Percentiles rank a stretch among this genome's conserved stretches.
Conservation (phyloP, 495 filamentous ascomycete genomes). For the Platismatia glauca region DNA sequence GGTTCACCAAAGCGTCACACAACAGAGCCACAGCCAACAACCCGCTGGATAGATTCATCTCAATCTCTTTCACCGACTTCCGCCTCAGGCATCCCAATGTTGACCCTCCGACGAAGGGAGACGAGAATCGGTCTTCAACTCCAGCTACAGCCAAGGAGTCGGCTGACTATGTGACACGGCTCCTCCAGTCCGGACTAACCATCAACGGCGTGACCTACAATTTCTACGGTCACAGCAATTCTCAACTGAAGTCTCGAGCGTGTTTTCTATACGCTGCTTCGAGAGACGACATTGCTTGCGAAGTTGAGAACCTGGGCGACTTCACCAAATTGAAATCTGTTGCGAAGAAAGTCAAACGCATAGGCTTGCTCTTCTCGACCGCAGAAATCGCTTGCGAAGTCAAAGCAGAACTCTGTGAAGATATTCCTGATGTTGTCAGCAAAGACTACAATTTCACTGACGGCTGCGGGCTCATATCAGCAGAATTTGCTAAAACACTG, state of each 20-base stretch:
- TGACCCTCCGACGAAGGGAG: background rate
- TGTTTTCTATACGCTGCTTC: conserved; percentile 39
- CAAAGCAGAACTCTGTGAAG: conserved; percentile 33
- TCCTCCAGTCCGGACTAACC: conserved; percentile 33
- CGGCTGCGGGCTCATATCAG: conserved; percentile 41
- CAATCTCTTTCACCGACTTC: conserved; percentile 18
- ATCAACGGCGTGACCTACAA: conserved; percentile 38
- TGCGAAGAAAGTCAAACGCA: conserved; percentile 42
- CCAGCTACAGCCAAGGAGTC: conserved; percentile 33
- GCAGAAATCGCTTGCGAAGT: conserved; percentile 33
- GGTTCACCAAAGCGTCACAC: conserved; percentile 1
- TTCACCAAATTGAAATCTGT: conserved; percentile 45
- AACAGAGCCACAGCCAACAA: conserved; percentile 13
- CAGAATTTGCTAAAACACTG: conserved; percentile 31
- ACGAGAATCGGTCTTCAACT: background rate
- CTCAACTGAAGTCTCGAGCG: conserved; percentile 42
- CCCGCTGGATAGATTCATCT: conserved; percentile 10
- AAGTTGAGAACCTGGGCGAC: conserved; percentile 38
- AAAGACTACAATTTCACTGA: conserved; percentile 42
- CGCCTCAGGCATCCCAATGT: conserved; percentile 11
- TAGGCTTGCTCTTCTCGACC: conserved; percentile 41
- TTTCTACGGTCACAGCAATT: conserved; percentile 47
- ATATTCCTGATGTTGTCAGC: conserved; percentile 39
- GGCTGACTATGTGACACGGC: conserved; percentile 33
- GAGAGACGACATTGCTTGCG: conserved; percentile 30